Evolutionary conservation across 441 rosid genomes (phyloP), one percentile per base, ranked within the genome.

Genomic region (Adansonia madagascariensis): DNA sequence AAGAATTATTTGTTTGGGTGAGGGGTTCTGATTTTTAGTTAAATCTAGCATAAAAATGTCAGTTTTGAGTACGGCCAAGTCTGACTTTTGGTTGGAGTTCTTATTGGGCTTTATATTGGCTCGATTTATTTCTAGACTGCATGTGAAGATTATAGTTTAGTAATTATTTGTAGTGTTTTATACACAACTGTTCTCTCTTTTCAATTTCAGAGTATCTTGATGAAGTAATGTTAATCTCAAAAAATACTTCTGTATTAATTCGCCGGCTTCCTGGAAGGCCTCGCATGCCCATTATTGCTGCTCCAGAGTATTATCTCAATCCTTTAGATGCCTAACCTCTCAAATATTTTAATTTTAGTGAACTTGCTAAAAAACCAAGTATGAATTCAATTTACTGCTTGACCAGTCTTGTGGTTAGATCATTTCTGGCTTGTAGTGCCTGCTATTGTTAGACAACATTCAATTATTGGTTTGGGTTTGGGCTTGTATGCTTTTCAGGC

Each of bases 251-350:
- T 83, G 99, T 94, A 59, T 88, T 97, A 84, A 92, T 94, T 83
- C 97, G 97, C 62, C 96, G 99, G 15, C 98, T 97, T 85, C 99
- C 99, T 43, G 99, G 41, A 84, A 85, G 93, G 70, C 98, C 97
- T 84, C 98, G 98, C 84, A 82, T 90, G 92, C 90, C 98, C 69
- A 95, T 97, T 89, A 91, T 91, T 85, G 87, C 97, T 31, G 84
- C 89, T 78, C 92, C 87, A 89, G 96, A 87, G 99, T 97, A 97
- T 84, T 88, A 75, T 82, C 89, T 87, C 89, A 66, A 81, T 84
- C 91, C 89, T 87, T 89, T 79, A 55, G 74, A 75, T 78, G 80
- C 69, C 72, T 75, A 77, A 73, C 69, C 77, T 9, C 20, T 71
- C 65, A 15, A 69, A 43, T 75, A 78, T 52, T 74, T 73, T 57